Conservation (phyloP, 2,329 filamentous ascomycete species). For the Alternaria angustiovoidea region DNA sequence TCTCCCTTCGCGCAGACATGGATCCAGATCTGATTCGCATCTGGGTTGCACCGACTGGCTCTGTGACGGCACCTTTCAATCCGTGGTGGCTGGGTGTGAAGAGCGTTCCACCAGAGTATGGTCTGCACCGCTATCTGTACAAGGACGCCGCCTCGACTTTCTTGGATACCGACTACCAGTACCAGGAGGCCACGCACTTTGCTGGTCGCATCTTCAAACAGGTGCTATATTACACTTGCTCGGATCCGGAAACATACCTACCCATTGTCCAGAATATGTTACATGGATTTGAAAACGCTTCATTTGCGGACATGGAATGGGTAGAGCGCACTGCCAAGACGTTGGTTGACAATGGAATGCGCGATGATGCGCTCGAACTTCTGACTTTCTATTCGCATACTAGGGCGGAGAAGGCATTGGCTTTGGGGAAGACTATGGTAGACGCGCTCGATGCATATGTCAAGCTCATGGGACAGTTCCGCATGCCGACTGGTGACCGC, state of each 20-base stretch:
- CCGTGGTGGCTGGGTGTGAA: slow-evolving; percentile 49
- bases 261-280: slow-evolving; percentile 38
- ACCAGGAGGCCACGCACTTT: slow-evolving; percentile 39
- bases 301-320: slow-evolving; percentile 33
- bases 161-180: slow-evolving; percentile 45
- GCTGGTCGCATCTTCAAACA: slow-evolving; percentile 41
- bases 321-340: slow-evolving; percentile 31
- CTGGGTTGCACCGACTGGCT: slow-evolving; percentile 47
- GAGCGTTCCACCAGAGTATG: slow-evolving; percentile 41
- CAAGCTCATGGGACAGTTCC: slow-evolving; percentile 35
- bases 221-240: slow-evolving; percentile 43
- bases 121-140: slow-evolving; percentile 47
- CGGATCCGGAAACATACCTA: slow-evolving; percentile 31
- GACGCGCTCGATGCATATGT: slow-evolving; percentile 36
- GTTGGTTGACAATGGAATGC: slow-evolving; percentile 27
- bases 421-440: slow-evolving; percentile 35
- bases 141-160: slow-evolving; percentile 45
- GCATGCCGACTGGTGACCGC: slow-evolving; percentile 25
- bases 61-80: slow-evolving; percentile 46
- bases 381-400: slow-evolving; percentile 39
- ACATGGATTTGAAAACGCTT: slow-evolving; percentile 38
- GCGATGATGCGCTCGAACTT: slow-evolving; percentile 25
- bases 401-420: slow-evolving; percentile 36
- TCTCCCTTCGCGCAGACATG: slow-evolving; percentile 34
- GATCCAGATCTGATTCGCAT: slow-evolving; percentile 45